phyloP scores from a whole-genome alignment of 2,329 filamentous ascomycete genomes.

The Dactylellina cionopaga region DNA sequence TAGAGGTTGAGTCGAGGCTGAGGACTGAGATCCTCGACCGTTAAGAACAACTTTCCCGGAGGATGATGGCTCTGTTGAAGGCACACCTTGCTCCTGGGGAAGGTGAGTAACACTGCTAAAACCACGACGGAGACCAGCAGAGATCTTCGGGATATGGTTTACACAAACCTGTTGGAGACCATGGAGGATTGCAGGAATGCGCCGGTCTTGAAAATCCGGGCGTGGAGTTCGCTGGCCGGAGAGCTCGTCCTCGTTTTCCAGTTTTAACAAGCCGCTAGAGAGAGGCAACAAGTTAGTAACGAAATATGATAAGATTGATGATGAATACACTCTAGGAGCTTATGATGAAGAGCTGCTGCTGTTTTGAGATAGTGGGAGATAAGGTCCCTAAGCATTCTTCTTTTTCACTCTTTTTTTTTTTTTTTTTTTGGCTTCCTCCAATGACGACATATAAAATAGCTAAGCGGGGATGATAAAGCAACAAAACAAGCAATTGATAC shows the following conservation, averaged over 20 bases:
- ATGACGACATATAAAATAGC: too few species aligned
- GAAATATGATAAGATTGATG: slow-evolving; percentile 24
- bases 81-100: slow-evolving; percentile 13
- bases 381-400: too few species aligned
- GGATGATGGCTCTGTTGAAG: slow-evolving; percentile 34
- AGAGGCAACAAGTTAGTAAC: neutral
- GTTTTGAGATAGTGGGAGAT: too few species aligned
- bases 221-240: slow-evolving; percentile 92
- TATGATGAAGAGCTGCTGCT: too few species aligned
- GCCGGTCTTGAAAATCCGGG: slow-evolving; percentile 92
- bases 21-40: slow-evolving; percentile 7
- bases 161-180: slow-evolving; percentile 99
- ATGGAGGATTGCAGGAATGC: slow-evolving; percentile 90
- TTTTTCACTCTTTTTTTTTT: too few species aligned
- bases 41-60: slow-evolving; percentile 12
- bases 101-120: slow-evolving; percentile 18
- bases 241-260: slow-evolving; percentile 71
- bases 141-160: slow-evolving; percentile 71
- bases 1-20: neutral
- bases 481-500: slow-evolving; percentile 9
- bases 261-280: slow-evolving; percentile 52
- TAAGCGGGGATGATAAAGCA: too few species aligned
- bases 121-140: slow-evolving; percentile 20
- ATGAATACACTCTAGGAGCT: too few species aligned
- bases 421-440: too few species aligned